A percentile compares a stretch with the other conserved stretches of the same genome.
Evolutionary conservation across 2,329 filamentous ascomycete species (phyloP).

Genomic region (Fusarium tricinctum): DNA sequence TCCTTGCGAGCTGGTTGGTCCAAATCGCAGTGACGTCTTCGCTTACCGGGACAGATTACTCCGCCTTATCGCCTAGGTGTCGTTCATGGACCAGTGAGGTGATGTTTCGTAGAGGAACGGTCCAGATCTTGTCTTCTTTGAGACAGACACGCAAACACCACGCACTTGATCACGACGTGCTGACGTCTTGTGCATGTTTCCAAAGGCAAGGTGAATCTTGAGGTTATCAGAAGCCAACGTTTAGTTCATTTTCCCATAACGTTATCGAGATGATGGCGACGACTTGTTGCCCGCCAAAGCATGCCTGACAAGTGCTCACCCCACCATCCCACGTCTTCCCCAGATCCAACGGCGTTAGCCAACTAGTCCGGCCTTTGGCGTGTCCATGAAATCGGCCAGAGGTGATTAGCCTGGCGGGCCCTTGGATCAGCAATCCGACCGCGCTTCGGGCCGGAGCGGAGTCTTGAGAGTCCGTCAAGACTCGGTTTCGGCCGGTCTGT

Average conservation of each 20-base stretch:
- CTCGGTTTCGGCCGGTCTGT: background rate
- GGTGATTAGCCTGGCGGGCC: background rate
- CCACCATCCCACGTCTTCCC: background rate
- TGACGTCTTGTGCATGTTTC: conserved; percentile 13
- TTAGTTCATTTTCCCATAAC: background rate
- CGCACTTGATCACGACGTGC: conserved; percentile 23
- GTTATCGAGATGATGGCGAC: background rate
- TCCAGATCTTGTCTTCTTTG: conserved; percentile 4
- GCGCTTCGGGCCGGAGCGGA: conserved; percentile 10
- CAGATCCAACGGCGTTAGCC: background rate
- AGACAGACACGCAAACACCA: conserved; percentile 28
- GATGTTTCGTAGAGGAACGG: background rate
- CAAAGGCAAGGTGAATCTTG: background rate
- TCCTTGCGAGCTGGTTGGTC: conserved; percentile 16
- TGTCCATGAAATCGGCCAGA: background rate
- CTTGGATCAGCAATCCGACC: conserved; percentile 21
- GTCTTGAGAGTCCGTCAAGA: background rate
- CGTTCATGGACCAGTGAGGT: conserved; percentile 3
- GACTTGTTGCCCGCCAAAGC: background rate
- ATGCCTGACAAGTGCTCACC: conserved; percentile 9
- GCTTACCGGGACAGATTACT: conserved; percentile 17
- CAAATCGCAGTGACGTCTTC: conserved; percentile 26
- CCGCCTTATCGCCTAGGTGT: conserved; percentile 13
- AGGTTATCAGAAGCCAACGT: background rate
- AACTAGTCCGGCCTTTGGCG: background rate